Conservation (phyloP, 1,139 yeast species). For the Meyerozyma carpophila region DNA sequence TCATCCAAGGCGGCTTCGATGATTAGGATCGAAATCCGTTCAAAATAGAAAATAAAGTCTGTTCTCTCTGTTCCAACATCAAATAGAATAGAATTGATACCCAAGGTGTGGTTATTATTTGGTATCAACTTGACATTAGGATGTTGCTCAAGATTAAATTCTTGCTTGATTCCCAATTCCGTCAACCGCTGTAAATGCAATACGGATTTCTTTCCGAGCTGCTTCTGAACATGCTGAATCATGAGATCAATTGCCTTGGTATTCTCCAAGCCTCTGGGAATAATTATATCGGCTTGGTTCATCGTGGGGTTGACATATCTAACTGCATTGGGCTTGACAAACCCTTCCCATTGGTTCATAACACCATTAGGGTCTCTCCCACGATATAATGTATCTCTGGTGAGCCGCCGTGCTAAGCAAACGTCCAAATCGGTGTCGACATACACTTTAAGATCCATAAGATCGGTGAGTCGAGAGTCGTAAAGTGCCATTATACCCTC, state of each 20-base stretch:
- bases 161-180: conserved; percentile 42
- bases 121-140: conserved; percentile 39
- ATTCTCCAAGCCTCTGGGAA: conserved; percentile 88
- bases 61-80: conserved; percentile 52
- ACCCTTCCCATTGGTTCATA: conserved; percentile 81
- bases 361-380: conserved; percentile 83
- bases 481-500: conserved; percentile 89
- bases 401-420: conserved; percentile 81
- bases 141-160: conserved; percentile 24
- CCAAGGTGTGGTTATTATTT: conserved; percentile 61
- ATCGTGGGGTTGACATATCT: conserved; percentile 71
- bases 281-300: conserved; percentile 75
- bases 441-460: conserved; percentile 83
- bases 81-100: conserved; percentile 67
- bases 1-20: conserved; percentile 63
- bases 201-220: conserved; percentile 57
- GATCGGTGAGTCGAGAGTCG: conserved; percentile 59
- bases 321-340: conserved; percentile 90
- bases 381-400: conserved; percentile 79
- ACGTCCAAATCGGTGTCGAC: conserved; percentile 93
- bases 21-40: conserved; percentile 67
- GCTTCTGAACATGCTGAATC: conserved; percentile 74
- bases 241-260: conserved; percentile 72
- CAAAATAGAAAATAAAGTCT: conserved; percentile 82
- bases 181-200: conserved; percentile 60